A percentile compares a stretch with the other conserved stretches of the same genome.
phyloP scores from a whole-genome alignment of 208 protist species.

The Vickermania ingenoplastis region DNA sequence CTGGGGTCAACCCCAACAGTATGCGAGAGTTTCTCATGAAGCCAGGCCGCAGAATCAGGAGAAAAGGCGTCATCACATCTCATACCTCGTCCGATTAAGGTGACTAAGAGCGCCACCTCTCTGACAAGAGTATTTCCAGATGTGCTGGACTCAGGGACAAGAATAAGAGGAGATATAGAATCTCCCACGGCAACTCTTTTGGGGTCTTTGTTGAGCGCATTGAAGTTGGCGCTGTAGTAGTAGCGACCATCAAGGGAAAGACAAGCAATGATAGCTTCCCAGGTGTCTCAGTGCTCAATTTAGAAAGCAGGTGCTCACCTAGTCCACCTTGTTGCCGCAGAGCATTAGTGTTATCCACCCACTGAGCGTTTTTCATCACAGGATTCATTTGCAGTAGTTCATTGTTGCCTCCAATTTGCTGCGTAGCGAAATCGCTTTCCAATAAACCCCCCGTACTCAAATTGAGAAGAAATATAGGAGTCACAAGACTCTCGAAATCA shows the following conservation, averaged over 20 bases:
- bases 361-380: conserved; percentile 9
- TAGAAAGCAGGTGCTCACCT: conserved; percentile 3
- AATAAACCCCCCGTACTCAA: conserved; percentile 19
- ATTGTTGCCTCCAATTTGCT: not conserved
- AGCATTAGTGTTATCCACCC: conserved; percentile 5
- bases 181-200: not conserved
- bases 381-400: conserved; percentile 6
- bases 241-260: conserved; percentile 41
- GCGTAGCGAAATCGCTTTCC: conserved; percentile 4
- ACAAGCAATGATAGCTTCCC: conserved; percentile 42
- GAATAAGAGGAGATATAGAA: not conserved
- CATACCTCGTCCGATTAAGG: not conserved
- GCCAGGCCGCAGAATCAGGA: not conserved
- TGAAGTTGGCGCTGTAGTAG: conserved; percentile 59
- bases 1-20: not conserved
- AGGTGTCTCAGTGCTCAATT: conserved; percentile 13
- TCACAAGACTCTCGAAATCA: conserved; percentile 13
- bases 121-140: not conserved
- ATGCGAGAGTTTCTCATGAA: not conserved
- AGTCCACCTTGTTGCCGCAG: not conserved
- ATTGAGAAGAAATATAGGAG: conserved; percentile 45
- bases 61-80: not conserved
- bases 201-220: not conserved
- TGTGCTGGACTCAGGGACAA: not conserved
- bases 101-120: not conserved